phyloP scores from a whole-genome alignment of 345 rosid species.

The Geranium rotundifolium region DNA sequence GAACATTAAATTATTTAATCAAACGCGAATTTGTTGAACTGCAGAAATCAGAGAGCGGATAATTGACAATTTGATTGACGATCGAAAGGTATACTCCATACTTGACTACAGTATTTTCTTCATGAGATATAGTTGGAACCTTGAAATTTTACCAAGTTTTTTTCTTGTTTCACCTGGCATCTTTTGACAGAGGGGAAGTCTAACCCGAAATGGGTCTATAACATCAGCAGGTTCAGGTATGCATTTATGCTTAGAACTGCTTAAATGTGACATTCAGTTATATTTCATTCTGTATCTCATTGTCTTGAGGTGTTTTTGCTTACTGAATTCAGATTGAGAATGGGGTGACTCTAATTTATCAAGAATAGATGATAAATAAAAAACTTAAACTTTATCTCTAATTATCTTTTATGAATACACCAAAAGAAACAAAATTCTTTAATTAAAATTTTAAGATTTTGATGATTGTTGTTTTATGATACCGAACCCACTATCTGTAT shows the following conservation, averaged over 20 bases:
- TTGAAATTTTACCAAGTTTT: conserved; percentile 8
- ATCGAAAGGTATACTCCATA: conserved; percentile 31
- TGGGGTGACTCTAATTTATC: neutral
- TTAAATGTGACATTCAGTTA: neutral
- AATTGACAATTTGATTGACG: conserved; percentile 51
- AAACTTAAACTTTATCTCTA: too few species aligned
- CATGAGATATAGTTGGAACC: conserved; percentile 2
- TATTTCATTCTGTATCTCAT: neutral
- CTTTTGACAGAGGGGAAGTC: conserved; percentile 34
- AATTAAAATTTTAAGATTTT: too few species aligned
- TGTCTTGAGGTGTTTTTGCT: neutral
- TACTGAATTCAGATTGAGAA: neutral
- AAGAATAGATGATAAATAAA: neutral
- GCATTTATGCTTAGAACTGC: conserved; percentile 3
- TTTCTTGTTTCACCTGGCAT: conserved; percentile 4
- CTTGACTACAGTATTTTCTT: neutral
- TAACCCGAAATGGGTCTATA: conserved; percentile 42
- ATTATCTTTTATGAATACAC: too few species aligned
- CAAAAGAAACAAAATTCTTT: too few species aligned
- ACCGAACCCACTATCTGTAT: too few species aligned
- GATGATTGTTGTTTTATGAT: too few species aligned
- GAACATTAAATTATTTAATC: neutral
- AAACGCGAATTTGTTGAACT: conserved; percentile 6
- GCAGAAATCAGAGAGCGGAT: conserved; percentile 47
- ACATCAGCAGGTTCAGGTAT: conserved; percentile 50